Evolutionary conservation across 208 protist species (phyloP).

Genomic region (Trypanosoma brucei): DNA sequence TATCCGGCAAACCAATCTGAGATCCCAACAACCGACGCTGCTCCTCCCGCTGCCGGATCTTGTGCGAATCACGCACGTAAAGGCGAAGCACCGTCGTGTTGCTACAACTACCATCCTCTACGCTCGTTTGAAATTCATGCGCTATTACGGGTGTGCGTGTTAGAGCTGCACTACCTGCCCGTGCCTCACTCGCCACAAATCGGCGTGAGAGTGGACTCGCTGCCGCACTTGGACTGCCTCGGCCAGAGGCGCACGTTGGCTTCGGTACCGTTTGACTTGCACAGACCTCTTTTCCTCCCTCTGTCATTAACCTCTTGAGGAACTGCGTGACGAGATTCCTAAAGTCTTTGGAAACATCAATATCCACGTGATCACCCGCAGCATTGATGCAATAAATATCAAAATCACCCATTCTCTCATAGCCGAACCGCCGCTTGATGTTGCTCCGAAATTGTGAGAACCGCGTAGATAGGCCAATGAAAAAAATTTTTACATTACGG

Average conservation of each 20-base stretch:
- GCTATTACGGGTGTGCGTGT: neutral
- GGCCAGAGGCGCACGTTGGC: too few species aligned
- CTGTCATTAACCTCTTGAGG: constrained; percentile 14
- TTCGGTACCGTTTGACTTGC: neutral
- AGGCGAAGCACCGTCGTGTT: constrained; percentile 60
- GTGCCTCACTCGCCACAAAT: constrained; percentile 7
- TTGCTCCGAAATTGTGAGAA: constrained; percentile 45
- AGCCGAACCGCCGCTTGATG: constrained; percentile 69
- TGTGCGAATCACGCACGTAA: constrained; percentile 75
- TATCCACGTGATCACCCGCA: constrained; percentile 67
- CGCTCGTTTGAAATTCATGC: neutral
- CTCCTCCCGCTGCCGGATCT: constrained; percentile 25
- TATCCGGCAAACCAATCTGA: neutral
- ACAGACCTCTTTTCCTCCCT: neutral
- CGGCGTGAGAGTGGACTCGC: neutral
- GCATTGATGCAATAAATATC: constrained; percentile 78
- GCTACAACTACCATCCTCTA: constrained; percentile 32
- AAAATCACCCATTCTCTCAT: constrained; percentile 52
- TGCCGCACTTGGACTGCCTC: neutral
- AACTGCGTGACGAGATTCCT: constrained; percentile 38
- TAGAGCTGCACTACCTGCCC: constrained; percentile 7
- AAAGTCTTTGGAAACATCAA: constrained; percentile 71
- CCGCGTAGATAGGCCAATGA: constrained; percentile 27
- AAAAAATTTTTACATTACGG: constrained; percentile 67
- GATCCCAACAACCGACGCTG: neutral